These are phyloP conservation scores for Aspergillus affinis DNA, from an alignment of 495 filamentous ascomycete species.

Conservation along the genomic window DNA sequence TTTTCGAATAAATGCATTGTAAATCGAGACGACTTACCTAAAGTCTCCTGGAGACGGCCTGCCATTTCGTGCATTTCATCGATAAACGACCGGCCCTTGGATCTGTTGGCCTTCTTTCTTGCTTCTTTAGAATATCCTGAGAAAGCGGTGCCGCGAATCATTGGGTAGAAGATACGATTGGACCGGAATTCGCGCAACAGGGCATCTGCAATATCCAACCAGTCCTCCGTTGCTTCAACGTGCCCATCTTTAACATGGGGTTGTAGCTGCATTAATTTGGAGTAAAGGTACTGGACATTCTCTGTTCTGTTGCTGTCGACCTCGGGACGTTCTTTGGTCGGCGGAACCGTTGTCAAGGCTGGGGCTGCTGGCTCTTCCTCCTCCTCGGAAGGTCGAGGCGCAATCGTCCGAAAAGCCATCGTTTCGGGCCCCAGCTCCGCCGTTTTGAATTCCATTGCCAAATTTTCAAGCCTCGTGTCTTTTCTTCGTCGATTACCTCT, in stretches of 20 bases:
- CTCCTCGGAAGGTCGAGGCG: conserved; percentile 29
- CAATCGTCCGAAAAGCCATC: conserved; percentile 16
- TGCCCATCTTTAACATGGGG: conserved; percentile 52
- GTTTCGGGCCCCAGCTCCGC: conserved; percentile 16
- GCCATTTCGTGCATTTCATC: conserved; percentile 71
- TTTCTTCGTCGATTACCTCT: conserved; percentile 35
- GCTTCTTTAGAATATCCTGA: conserved; percentile 58
- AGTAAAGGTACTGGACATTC: conserved; percentile 58
- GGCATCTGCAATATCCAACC: conserved; percentile 72
- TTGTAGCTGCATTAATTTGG: conserved; percentile 52
- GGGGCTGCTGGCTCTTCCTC: conserved; percentile 11
- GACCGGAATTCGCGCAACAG: conserved; percentile 78
- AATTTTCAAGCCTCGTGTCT: conserved; percentile 44
- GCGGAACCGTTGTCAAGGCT: conserved; percentile 22
- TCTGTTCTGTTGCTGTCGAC: conserved; percentile 46
- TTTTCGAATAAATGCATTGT: neutral
- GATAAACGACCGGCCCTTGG: conserved; percentile 33
- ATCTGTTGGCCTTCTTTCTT: conserved; percentile 42
- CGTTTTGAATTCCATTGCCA: conserved; percentile 40
- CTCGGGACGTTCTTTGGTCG: conserved; percentile 17
- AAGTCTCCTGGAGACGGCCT: conserved; percentile 55
- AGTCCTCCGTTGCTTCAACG: conserved; percentile 54
- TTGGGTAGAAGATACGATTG: conserved; percentile 74
- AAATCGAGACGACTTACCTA: conserved; percentile 33
- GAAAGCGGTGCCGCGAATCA: conserved; percentile 68